These are phyloP conservation scores for Phaeotremella fagi DNA, from an alignment of 768 basidiomycete species.

Conservation along the genomic window DNA sequence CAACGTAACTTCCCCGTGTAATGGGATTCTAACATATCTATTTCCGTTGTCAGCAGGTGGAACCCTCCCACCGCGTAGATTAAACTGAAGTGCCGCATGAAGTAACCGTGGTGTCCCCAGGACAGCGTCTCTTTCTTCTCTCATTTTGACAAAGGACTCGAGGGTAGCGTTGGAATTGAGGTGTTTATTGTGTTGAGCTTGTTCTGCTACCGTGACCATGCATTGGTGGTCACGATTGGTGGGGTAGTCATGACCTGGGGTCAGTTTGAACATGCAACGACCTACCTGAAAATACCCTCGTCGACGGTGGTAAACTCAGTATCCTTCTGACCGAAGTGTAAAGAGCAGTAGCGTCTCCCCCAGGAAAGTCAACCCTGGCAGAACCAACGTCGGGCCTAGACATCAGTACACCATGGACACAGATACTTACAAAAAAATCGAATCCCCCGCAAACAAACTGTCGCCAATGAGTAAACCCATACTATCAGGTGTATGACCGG, in stretches of 20 bases:
- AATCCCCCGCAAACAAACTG: constrained; percentile 34
- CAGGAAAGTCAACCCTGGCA: constrained; percentile 40
- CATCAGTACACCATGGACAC: not conserved
- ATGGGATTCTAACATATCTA: constrained; percentile 11
- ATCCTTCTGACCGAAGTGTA: constrained; percentile 31
- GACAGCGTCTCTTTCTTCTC: constrained; percentile 23
- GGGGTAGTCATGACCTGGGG: constrained; percentile 34
- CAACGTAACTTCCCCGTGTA: constrained; percentile 7
- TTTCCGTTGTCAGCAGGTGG: constrained; percentile 8
- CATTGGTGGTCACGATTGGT: constrained; percentile 22
- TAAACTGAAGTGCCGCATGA: constrained; percentile 37
- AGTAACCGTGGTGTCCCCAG: constrained; percentile 31
- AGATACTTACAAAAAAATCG: constrained; percentile 29
- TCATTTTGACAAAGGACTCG: constrained; percentile 27
- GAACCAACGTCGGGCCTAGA: constrained; percentile 34
- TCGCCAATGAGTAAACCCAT: constrained; percentile 26
- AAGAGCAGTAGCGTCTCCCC: constrained; percentile 25
- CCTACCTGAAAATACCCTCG: constrained; percentile 29
- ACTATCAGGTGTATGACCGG: constrained; percentile 37
- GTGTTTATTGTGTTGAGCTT: constrained; percentile 28
- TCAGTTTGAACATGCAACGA: not conserved
- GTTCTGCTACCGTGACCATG: constrained; percentile 31
- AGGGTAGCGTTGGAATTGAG: constrained; percentile 12
- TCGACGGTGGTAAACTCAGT: constrained; percentile 23
- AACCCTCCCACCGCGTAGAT: constrained; percentile 13